Evolutionary conservation across 2,329 filamentous ascomycete species (phyloP), one percentile per base, ranked within the genome.

Genomic region (Nigrograna mackinnonii): DNA sequence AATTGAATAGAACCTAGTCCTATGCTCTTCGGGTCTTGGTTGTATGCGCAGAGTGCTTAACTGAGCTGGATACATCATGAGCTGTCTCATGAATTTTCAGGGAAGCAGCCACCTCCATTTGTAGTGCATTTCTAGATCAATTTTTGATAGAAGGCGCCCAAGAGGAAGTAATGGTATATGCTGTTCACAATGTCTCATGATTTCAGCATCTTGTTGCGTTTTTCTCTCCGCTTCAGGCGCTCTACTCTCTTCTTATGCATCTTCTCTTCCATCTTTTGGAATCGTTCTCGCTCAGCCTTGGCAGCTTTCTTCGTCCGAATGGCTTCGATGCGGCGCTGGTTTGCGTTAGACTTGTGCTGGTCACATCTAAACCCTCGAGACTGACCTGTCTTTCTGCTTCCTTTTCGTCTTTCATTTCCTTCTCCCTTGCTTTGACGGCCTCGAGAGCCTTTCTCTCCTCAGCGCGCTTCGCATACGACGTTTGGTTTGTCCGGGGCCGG

Each of bases 171-270:
- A n/a, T n/a, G n/a, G n/a, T n/a, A n/a, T n/a, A n/a, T n/a, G n/a
- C n/a, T n/a, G n/a, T n/a, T n/a, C n/a, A n/a, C n/a, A n/a, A n/a
- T n/a, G n/a, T n/a, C n/a, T 66, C 68, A 77, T 22, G 75, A 77
- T 56, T 77, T 77, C 46, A 79, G 59, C 67, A 90, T 73, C 76
- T 92, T 94, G 72, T 92, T 99, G 66, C 94, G 84, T 85, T 97
- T 97, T 78, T 99, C 94, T 71, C 90, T 88, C 65, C 91, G 83
- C 84, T 91, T 96, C 70, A 96, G 72, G 58, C 94, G 83, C 73
- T 99, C 94, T 11, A 97, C 86, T 48, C 91, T 81, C 79, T 96
- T 97, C 72, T 83, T 84, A 75, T 97, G 92, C 94, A 99, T 97
- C 77, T 94, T 97, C 74, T 91, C 89, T 16, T 91, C 92, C 83